Percentiles rank a stretch among this genome's conserved stretches.
phyloP scores from a whole-genome alignment of 2,329 filamentous ascomycete species.

The Gnomoniopsis sp. region DNA sequence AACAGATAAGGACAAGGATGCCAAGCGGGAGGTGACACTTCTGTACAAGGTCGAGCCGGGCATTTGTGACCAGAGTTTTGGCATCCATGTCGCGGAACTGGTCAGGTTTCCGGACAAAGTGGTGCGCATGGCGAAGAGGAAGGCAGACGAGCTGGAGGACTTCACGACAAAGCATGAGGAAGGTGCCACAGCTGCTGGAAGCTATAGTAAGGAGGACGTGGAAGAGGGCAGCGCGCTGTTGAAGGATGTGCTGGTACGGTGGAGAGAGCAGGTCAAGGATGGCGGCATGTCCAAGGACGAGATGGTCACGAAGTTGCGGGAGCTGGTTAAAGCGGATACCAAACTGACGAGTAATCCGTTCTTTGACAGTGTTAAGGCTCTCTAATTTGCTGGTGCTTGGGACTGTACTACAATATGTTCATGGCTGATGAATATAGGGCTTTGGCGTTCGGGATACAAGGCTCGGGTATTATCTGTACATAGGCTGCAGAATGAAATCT shows the following conservation, averaged over 20 bases:
- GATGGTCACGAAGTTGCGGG: slow-evolving; percentile 74
- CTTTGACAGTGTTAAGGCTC: slow-evolving; percentile 61
- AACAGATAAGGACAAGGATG: slow-evolving; percentile 32
- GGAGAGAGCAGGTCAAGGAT: slow-evolving; percentile 73
- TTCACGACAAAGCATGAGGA: slow-evolving; percentile 78
- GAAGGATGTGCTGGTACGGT: slow-evolving; percentile 77
- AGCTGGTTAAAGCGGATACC: slow-evolving; percentile 72
- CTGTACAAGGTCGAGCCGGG: slow-evolving; percentile 96
- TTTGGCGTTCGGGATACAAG: not conserved
- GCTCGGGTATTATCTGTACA: not conserved
- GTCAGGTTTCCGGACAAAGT: slow-evolving; percentile 97
- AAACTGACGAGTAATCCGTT: slow-evolving; percentile 64
- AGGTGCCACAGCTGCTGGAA: slow-evolving; percentile 38
- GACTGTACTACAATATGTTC: not conserved
- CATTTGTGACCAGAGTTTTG: slow-evolving; percentile 95
- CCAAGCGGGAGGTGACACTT: slow-evolving; percentile 83
- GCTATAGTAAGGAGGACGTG: slow-evolving; percentile 79
- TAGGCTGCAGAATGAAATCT: not conserved
- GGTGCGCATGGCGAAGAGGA: slow-evolving; percentile 97
- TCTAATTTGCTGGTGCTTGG: slow-evolving; percentile 32
- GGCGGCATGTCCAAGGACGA: slow-evolving; percentile 66
- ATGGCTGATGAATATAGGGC: not conserved
- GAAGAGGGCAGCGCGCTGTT: slow-evolving; percentile 83
- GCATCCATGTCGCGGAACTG: slow-evolving; percentile 95
- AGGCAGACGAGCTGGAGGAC: slow-evolving; percentile 96